phyloP scores from a whole-genome alignment of 1,284 basidiomycete genomes.

The Cutaneotrichosporon sp. region DNA sequence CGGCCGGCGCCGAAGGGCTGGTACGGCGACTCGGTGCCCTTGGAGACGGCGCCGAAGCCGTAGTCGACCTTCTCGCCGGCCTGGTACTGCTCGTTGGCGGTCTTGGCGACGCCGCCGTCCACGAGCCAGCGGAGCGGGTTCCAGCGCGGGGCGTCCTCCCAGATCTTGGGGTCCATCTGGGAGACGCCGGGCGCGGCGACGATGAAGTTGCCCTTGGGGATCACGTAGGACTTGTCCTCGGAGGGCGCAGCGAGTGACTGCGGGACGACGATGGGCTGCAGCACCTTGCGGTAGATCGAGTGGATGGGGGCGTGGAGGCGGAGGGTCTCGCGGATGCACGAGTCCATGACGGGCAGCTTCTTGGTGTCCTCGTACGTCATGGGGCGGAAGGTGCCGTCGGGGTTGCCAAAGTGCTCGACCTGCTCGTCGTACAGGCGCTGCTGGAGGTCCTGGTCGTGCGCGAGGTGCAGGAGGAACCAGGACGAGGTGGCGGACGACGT shows the following conservation, averaged over 20 bases:
- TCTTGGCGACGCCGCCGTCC: slow-evolving; percentile 69
- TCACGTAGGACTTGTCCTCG: slow-evolving; percentile 69
- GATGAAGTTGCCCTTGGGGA: slow-evolving; percentile 89
- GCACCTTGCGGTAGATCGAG: slow-evolving; percentile 74
- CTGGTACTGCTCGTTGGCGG: slow-evolving; percentile 71
- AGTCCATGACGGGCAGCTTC: slow-evolving; percentile 78
- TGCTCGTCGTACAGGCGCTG: slow-evolving; percentile 87
- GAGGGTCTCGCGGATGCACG: slow-evolving; percentile 89
- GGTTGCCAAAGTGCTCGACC: slow-evolving; percentile 73
- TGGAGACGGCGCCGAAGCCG: slow-evolving; percentile 90
- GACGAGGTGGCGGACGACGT: slow-evolving; percentile 89
- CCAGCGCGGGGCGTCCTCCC: slow-evolving; percentile 74
- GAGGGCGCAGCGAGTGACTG: slow-evolving; percentile 74
- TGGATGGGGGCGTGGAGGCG: slow-evolving; percentile 92
- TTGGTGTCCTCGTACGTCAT: slow-evolving; percentile 88
- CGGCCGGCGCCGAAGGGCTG: slow-evolving; percentile 96
- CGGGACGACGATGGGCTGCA: slow-evolving; percentile 81
- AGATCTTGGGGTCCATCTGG: slow-evolving; percentile 82
- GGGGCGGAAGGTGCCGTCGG: slow-evolving; percentile 75
- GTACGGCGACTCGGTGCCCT: slow-evolving; percentile 87
- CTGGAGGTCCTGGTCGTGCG: slow-evolving; percentile 74
- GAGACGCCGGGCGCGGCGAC: slow-evolving; percentile 86
- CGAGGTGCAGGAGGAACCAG: slow-evolving; percentile 91
- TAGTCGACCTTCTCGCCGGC: slow-evolving; percentile 89
- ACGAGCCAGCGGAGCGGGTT: slow-evolving; percentile 85